phyloP scores from a whole-genome alignment of 2,329 filamentous ascomycete species.

The Calonectria honghensis region DNA sequence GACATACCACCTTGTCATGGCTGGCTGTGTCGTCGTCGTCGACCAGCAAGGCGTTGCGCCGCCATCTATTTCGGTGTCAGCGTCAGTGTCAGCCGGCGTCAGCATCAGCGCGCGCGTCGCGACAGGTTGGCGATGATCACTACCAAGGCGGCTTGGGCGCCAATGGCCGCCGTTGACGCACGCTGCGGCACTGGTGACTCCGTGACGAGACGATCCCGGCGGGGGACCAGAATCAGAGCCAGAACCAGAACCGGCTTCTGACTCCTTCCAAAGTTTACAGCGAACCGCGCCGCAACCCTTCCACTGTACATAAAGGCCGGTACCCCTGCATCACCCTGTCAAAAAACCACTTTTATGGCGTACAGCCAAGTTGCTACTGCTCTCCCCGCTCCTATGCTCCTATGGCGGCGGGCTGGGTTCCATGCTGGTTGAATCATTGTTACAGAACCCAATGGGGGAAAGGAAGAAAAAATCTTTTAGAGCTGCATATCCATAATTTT shows the following conservation, averaged over 20 bases:
- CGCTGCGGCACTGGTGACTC: constrained; percentile 26
- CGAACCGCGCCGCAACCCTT: constrained; percentile 25
- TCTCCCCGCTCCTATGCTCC: constrained; percentile 26
- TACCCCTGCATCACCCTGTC: constrained; percentile 32
- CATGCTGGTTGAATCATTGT: constrained; percentile 18
- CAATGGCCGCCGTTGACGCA: constrained; percentile 38
- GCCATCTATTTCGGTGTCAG: constrained; percentile 46
- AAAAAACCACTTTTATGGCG: constrained; percentile 28
- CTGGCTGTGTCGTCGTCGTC: constrained; percentile 35
- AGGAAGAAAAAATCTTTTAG: constrained; percentile 10
- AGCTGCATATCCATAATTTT: constrained; percentile 30
- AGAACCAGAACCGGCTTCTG: constrained; percentile 23
- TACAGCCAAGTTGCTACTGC: constrained; percentile 16
- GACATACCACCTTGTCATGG: constrained; percentile 31
- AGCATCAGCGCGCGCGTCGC: constrained; percentile 41
- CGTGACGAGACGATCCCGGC: constrained; percentile 7
- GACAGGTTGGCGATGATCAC: constrained; percentile 45
- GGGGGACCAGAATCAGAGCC: constrained; percentile 24
- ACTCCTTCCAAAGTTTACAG: constrained; percentile 20
- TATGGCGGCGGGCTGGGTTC: constrained; percentile 14
- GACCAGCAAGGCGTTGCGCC: constrained; percentile 42
- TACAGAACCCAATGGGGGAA: constrained; percentile 27
- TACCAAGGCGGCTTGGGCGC: constrained; percentile 41
- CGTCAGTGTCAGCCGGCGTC: constrained; percentile 51
- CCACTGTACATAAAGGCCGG: constrained; percentile 8